phyloP scores from a whole-genome alignment of 1,284 basidiomycete genomes.

The Peniophora sp. region DNA sequence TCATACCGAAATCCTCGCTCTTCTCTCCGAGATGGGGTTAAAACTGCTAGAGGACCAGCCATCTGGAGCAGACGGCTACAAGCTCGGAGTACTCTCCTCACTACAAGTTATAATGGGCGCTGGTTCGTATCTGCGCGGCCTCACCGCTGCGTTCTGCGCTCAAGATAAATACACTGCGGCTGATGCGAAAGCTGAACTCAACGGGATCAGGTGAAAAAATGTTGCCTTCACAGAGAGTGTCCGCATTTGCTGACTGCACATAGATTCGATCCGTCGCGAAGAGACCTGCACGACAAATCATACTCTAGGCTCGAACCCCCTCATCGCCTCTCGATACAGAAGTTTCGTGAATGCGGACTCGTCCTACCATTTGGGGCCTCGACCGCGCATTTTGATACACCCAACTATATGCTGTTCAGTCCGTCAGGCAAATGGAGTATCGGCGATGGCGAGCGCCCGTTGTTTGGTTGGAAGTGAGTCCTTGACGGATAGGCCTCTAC shows the following conservation, averaged over 20 bases:
- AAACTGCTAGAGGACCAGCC: neutral
- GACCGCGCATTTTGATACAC: slow-evolving; percentile 23
- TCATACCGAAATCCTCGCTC: slow-evolving; percentile 10
- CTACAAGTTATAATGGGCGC: neutral
- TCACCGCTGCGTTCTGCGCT: too few species aligned
- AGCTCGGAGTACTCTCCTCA: neutral
- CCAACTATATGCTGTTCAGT: slow-evolving; percentile 31
- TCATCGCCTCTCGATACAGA: slow-evolving; percentile 29
- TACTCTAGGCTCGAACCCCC: slow-evolving; percentile 23
- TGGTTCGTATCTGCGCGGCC: too few species aligned
- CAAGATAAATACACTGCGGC: too few species aligned
- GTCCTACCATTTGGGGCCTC: slow-evolving; percentile 33
- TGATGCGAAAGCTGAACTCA: too few species aligned
- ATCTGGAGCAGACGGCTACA: neutral
- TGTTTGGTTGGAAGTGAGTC: slow-evolving; percentile 33
- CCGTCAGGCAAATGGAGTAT: slow-evolving; percentile 21
- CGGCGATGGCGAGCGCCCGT: slow-evolving; percentile 22
- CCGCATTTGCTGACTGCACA: too few species aligned
- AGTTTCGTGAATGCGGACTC: slow-evolving; percentile 30
- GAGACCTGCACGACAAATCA: slow-evolving; percentile 24
- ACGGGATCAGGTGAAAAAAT: too few species aligned
- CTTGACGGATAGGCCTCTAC: neutral
- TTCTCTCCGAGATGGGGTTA: neutral
- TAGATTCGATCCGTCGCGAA: slow-evolving; percentile 19
- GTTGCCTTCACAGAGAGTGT: too few species aligned